phyloP scores from a whole-genome alignment of 2,329 filamentous ascomycete species.

The Verticillium tricorpus region DNA sequence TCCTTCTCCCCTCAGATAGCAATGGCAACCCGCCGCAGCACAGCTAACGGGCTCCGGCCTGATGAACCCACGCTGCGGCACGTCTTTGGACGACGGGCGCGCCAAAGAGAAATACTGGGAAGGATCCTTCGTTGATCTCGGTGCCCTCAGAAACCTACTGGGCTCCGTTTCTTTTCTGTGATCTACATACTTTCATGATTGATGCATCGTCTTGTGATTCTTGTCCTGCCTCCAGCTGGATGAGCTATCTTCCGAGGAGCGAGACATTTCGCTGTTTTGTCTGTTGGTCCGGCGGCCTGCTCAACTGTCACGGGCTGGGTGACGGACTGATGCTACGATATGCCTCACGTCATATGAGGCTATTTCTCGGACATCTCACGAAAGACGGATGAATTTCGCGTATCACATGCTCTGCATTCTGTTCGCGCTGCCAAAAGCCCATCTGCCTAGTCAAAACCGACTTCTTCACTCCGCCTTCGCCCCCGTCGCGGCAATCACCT shows the following conservation, averaged over 20 bases:
- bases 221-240: too few species aligned
- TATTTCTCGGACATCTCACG: too few species aligned
- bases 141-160: constrained; percentile 11
- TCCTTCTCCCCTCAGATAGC: constrained; percentile 12
- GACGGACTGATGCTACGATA: too few species aligned
- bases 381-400: too few species aligned
- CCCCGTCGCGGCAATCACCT: background rate
- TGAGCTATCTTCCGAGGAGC: too few species aligned
- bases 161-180: constrained; percentile 16
- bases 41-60: constrained; percentile 9
- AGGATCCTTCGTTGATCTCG: constrained; percentile 18
- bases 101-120: constrained; percentile 14
- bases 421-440: too few species aligned
- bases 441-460: too few species aligned
- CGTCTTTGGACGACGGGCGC: constrained; percentile 12
- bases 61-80: constrained; percentile 8
- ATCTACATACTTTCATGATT: constrained; percentile 10
- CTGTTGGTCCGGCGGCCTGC: too few species aligned
- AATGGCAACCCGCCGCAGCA: constrained; percentile 13
- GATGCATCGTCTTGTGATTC: background rate
- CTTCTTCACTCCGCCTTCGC: background rate
- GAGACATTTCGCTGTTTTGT: too few species aligned
- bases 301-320: too few species aligned
- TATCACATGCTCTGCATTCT: too few species aligned
- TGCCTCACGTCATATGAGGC: too few species aligned